Conservation (phyloP, 2,329 filamentous ascomycete species). For the Cladophialophora bantiana region DNA sequence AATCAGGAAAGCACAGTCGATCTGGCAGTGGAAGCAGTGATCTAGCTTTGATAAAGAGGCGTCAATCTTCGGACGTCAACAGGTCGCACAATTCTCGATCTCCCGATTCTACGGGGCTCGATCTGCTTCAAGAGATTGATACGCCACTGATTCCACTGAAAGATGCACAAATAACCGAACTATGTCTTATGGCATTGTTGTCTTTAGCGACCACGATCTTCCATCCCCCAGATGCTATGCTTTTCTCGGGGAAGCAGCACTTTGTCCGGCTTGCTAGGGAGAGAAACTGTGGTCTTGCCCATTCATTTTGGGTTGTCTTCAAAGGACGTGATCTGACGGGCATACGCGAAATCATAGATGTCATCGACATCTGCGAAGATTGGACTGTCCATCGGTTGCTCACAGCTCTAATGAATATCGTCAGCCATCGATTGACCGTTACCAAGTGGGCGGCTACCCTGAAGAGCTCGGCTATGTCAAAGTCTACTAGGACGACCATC, state of each 20-base stretch:
- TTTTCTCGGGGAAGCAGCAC: constrained; percentile 19
- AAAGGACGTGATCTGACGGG: neutral
- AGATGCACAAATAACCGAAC: constrained; percentile 26
- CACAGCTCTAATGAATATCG: constrained; percentile 32
- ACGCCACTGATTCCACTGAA: constrained; percentile 21
- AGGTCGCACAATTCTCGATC: neutral
- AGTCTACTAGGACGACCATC: constrained; percentile 27
- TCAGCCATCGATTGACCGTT: constrained; percentile 34
- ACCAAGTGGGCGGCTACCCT: constrained; percentile 25
- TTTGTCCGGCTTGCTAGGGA: constrained; percentile 24
- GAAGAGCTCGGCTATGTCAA: constrained; percentile 11
- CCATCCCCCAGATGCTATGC: neutral
- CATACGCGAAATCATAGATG: constrained; percentile 23
- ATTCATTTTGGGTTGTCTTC: constrained; percentile 25
- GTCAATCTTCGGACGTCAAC: constrained; percentile 6
- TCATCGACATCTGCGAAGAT: constrained; percentile 33
- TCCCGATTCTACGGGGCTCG: neutral
- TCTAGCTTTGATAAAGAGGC: constrained; percentile 6
- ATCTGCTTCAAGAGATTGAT: neutral
- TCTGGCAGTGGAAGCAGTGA: constrained; percentile 22
- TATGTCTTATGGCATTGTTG: constrained; percentile 31
- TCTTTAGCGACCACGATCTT: constrained; percentile 28
- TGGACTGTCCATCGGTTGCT: constrained; percentile 35
- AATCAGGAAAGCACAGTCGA: constrained; percentile 20
- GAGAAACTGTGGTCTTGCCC: constrained; percentile 30